These are phyloP conservation scores for Cercophora samala DNA, from an alignment of 495 filamentous ascomycete species.

Conservation along the genomic window DNA sequence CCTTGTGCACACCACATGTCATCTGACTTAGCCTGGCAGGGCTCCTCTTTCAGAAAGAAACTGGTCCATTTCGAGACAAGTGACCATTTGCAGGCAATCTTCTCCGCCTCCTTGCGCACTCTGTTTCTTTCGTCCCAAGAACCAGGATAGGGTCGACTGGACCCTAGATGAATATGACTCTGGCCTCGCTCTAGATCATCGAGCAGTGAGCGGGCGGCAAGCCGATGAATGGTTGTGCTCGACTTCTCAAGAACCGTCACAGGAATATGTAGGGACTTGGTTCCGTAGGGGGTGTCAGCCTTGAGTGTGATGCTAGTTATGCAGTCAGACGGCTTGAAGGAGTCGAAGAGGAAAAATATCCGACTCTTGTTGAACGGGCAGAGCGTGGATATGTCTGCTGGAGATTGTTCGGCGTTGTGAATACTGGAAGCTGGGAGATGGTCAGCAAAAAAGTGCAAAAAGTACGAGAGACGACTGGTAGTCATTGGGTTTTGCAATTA, in stretches of 20 bases:
- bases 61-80: constrained; percentile 26
- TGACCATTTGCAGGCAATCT: constrained; percentile 20
- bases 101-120: constrained; percentile 16
- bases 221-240: constrained; percentile 15
- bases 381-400: constrained; percentile 17
- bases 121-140: constrained; percentile 6
- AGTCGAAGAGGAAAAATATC: constrained; percentile 18
- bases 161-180: constrained; percentile 15
- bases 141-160: neutral
- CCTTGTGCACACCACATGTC: neutral
- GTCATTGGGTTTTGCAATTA: neutral
- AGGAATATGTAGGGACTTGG: neutral
- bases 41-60: constrained; percentile 20
- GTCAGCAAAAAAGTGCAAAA: neutral
- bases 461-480: neutral
- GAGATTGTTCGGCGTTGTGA: constrained; percentile 11
- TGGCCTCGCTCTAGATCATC: constrained; percentile 20
- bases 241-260: constrained; percentile 12
- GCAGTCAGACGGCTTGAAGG: neutral
- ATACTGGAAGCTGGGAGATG: neutral
- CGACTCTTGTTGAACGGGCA: constrained; percentile 18
- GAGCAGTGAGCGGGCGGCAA: constrained; percentile 21
- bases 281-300: neutral
- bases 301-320: constrained; percentile 5
- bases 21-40: neutral